Conservation (phyloP, 208 protist species). For the Acanthamoeba pearcei region DNA sequence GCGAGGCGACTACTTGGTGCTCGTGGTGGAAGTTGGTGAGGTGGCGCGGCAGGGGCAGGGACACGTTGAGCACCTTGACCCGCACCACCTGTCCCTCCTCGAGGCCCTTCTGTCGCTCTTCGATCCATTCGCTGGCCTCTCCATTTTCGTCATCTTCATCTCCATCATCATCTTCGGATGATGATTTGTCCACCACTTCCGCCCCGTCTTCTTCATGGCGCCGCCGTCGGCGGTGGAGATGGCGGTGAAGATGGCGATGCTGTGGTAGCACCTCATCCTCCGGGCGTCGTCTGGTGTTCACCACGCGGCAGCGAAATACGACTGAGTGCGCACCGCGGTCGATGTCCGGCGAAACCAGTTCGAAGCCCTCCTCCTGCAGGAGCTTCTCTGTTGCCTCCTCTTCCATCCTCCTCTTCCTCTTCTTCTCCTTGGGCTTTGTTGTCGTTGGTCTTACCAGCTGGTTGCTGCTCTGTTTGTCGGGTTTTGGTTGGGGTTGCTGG, state of each 20-base stretch:
- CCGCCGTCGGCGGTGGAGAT: background rate
- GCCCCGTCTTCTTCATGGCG: background rate
- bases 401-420: background rate
- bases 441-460: background rate
- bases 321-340: conserved; percentile 49
- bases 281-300: background rate
- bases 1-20: background rate
- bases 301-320: conserved; percentile 47
- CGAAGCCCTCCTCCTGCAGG: conserved; percentile 25
- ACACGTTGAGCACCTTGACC: conserved; percentile 22
- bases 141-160: background rate
- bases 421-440: background rate
- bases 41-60: conserved; percentile 45
- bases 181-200: background rate
- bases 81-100: conserved; percentile 35
- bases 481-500: background rate
- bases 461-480: background rate
- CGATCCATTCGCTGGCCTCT: background rate
- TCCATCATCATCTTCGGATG: background rate
- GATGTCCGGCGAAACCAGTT: conserved; percentile 17
- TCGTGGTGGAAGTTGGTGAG: conserved; percentile 66
- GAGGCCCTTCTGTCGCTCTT: background rate
- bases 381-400: conserved; percentile 8
- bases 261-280: background rate
- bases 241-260: background rate